These are phyloP conservation scores for Hevea brasiliensis DNA, from an alignment of 345 rosid species.

Conservation along the genomic window DNA sequence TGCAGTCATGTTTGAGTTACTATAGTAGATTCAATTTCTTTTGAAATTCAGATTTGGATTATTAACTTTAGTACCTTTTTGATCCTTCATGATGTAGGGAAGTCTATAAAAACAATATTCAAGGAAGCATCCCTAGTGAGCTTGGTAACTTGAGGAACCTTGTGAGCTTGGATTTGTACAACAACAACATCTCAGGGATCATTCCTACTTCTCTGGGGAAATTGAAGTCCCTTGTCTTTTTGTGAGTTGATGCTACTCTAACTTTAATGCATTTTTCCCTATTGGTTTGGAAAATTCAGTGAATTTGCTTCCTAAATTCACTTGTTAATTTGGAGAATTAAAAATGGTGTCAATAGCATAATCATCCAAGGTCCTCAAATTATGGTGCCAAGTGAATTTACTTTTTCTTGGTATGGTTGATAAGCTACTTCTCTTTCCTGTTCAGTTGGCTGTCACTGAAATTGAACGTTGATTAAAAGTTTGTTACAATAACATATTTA, in stretches of 20 bases:
- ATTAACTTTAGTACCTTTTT: conserved; percentile 8
- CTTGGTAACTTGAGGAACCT: conserved; percentile 84
- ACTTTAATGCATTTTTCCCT: background rate
- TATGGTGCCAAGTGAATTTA: background rate
- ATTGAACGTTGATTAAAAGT: background rate
- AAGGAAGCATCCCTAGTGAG: conserved; percentile 78
- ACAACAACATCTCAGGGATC: conserved; percentile 81
- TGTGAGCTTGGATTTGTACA: conserved; percentile 92
- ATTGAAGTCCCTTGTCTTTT: conserved; percentile 81
- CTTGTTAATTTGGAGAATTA: background rate
- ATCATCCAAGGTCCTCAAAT: background rate
- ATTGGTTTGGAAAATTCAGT: background rate
- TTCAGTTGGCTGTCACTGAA: background rate
- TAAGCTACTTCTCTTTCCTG: background rate
- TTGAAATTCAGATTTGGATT: background rate
- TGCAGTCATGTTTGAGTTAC: background rate
- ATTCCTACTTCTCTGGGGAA: conserved; percentile 78
- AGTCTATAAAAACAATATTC: conserved; percentile 86
- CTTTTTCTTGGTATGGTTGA: background rate
- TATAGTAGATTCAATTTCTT: background rate
- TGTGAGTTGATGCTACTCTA: conserved; percentile 48
- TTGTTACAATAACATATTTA: background rate
- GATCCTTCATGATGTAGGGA: conserved; percentile 49
- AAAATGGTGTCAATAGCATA: background rate
- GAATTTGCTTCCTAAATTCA: conserved; percentile 8